Base-by-base conservation (phyloP, 2,329 filamentous ascomycete genomes). In the Diaporthe helianthi region DNA sequence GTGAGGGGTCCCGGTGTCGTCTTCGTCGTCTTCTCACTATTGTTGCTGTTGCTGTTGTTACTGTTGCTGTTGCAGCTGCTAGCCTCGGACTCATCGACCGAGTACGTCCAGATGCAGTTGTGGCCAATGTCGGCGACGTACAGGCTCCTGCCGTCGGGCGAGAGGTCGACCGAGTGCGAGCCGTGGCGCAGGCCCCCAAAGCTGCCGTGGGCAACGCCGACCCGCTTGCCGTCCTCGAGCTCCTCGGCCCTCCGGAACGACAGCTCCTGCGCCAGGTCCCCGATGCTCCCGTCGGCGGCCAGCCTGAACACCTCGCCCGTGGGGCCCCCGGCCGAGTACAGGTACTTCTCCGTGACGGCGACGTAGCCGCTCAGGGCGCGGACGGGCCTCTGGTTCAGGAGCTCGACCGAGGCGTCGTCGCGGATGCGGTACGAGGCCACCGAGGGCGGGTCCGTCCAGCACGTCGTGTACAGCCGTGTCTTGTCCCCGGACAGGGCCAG, bases 81-180 rank as follows among this genome's bases (percentile, higher is more conserved):
- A 26, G 26, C 8, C 8, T 12, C 31, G 26, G 44, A 29, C 22
- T 68, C 68, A 60, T 69, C 60, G 52, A 73, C 53, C 13, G 54
- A 33, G 60, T 71, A 73, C 12, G 63, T 64, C 71, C 72, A 73
- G 54, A 73, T 65, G 63, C 71, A 72, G 67, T 73, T 72, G 54
- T 68, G 63, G 36, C 72, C 72, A 9, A 73, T 72, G 65, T 73
- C 72, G 1, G 72, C 71, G 31, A 73, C 71, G 60, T 72, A 73
- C 31, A 73, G 60, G 46, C 65, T 67, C 26, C 51, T 44, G 8
- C 71, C 71, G 67, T 73, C 71, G 19, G 71, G 71, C 52, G 70
- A 71, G 38, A 72, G 19, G 60, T 73, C 72, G 51, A 58, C 68
- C 38, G 71, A 70, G 67, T 73, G 72, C 29, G 72, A 58, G 19